These are phyloP conservation scores for Suillus luteus DNA, from an alignment of 768 basidiomycete species.

Conservation along the genomic window DNA sequence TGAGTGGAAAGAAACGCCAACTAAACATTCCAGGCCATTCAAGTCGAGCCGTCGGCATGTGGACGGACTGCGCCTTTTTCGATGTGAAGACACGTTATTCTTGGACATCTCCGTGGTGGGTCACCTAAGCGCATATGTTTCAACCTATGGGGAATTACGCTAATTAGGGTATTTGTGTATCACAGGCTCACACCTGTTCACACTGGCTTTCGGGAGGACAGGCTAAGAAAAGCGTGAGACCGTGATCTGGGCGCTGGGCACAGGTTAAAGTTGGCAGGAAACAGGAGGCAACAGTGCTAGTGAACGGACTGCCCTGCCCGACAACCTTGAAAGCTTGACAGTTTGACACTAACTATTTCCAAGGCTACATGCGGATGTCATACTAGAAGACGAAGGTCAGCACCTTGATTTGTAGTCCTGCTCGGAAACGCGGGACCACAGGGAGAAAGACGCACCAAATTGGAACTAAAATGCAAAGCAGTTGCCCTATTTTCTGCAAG, in stretches of 20 bases:
- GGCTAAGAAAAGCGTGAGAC: slow-evolving; percentile 21
- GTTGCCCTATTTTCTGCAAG: not conserved
- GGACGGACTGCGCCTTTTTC: slow-evolving; percentile 12
- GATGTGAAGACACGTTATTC: slow-evolving; percentile 19
- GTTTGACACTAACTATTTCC: not conserved
- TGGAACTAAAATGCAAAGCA: not conserved
- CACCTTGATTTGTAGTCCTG: not conserved
- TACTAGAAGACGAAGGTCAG: slow-evolving; percentile 1
- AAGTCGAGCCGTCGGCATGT: slow-evolving; percentile 12
- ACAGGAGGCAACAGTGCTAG: not conserved
- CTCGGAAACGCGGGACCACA: not conserved
- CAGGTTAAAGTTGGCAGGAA: not conserved
- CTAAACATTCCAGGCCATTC: slow-evolving; percentile 3
- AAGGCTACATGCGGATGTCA: not conserved
- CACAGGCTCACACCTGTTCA: not conserved
- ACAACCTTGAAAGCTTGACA: not conserved
- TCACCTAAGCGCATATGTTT: slow-evolving; percentile 1
- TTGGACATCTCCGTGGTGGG: slow-evolving; percentile 18
- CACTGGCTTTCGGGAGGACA: not conserved
- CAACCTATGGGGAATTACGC: not conserved
- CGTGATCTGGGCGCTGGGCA: slow-evolving; percentile 10
- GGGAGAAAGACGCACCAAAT: not conserved
- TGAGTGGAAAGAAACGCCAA: slow-evolving; percentile 15
- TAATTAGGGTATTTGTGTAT: slow-evolving; percentile 2
- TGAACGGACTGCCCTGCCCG: slow-evolving; percentile 8